Evolutionary conservation across 148 eudicot species (phyloP).

Genomic region (Camellia japonica): DNA sequence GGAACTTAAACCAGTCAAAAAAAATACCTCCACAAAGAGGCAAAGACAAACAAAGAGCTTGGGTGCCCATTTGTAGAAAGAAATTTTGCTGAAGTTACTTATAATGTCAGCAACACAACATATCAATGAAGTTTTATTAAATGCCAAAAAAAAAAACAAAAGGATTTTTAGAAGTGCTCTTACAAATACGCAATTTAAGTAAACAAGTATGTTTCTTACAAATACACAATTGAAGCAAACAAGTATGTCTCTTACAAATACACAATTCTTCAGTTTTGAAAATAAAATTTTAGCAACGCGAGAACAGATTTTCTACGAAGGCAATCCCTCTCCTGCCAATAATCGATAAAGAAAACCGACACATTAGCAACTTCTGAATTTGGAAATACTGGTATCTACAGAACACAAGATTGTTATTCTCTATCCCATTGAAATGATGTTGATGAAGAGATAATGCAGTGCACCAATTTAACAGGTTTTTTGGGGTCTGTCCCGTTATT

Average conservation of each 20-base stretch:
- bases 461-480: background rate
- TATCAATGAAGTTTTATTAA: background rate
- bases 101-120: background rate
- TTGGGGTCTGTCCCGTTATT: background rate
- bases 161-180: background rate
- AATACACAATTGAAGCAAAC: background rate
- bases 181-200: background rate
- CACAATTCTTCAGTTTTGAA: conserved; percentile 4
- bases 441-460: background rate
- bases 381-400: background rate
- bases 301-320: conserved; percentile 14
- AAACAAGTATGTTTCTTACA: too few species aligned
- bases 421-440: background rate
- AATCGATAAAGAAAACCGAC: conserved; percentile 5
- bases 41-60: background rate
- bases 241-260: background rate
- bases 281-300: background rate
- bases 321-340: conserved; percentile 45
- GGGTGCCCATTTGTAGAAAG: conserved; percentile 19
- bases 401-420: background rate
- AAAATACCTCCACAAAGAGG: background rate
- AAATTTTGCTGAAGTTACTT: background rate
- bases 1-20: too few species aligned
- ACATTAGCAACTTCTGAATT: background rate
- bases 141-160: background rate